Base-by-base conservation (phyloP, 1,139 yeast species). In the Pichia sp. region DNA sequence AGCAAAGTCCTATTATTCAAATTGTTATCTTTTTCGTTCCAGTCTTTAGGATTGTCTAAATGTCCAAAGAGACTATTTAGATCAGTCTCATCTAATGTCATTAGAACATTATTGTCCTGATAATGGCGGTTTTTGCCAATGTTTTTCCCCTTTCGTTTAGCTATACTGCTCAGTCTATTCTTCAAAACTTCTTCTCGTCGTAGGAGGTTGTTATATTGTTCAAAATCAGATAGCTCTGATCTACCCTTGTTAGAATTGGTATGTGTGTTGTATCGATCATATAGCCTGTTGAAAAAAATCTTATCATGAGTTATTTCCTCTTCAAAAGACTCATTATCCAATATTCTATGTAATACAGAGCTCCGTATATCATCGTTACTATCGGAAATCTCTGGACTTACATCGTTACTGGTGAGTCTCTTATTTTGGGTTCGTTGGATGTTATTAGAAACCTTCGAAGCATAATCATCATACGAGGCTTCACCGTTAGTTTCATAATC, bases 141-240 rank as follows among this genome's bases (percentile, higher is more conserved):
- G 7, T 39, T 31, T 27, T 47, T 44, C 2, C 49, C 46, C 33
- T 45, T 44, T 23, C 46, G 37, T 27, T 43, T 37, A 7, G 50
- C 67, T 49, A 53, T 64, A 66, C 42, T 71, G 67, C 46, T 60
- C 47, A 49, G 59, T 48, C 56, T 58, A 36, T 56, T 58, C 41
- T 56, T 54, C 6, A 66, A 51, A 23, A 57, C 52, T n/a, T 67
- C 61, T 37, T 67, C 71, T 33, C 60, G 52, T 26, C 64, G 62
- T 0, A 68, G 56, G 31, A 59, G 51, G 16, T 54, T 60, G 39
- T 65, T 65, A 49, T 69, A 71, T 28, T 54, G 56, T 28, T 66
- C 69, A 50, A 68, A 71, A 41, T 71, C 75, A 3, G 60, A 54
- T 7, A 56, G 44, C 1, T 51, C 52, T 2, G 45, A 27, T 5